phyloP scores from a whole-genome alignment of 331 rosid species.

The Spiraea crenata region DNA sequence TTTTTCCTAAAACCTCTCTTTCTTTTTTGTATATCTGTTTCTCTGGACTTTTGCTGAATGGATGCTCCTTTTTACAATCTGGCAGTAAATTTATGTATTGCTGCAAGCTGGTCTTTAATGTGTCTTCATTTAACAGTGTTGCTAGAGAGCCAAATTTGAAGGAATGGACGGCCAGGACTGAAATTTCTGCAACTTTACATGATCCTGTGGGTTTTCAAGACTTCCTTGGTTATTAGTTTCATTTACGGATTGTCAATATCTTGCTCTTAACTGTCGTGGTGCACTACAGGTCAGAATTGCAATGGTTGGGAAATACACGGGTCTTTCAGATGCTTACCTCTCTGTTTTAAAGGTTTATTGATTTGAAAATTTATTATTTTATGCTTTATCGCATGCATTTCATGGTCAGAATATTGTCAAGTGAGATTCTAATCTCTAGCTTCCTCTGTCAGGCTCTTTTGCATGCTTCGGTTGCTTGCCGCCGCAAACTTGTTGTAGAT shows the following conservation, averaged over 20 bases:
- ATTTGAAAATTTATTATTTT: neutral
- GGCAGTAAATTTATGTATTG: conserved; percentile 5
- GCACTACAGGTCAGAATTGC: conserved; percentile 82
- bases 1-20: conserved; percentile 34
- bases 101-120: conserved; percentile 5
- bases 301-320: conserved; percentile 96
- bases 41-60: conserved; percentile 7
- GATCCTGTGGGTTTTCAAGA: conserved; percentile 53
- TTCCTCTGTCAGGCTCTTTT: conserved; percentile 66
- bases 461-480: conserved; percentile 74
- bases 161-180: conserved; percentile 87
- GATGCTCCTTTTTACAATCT: conserved; percentile 8
- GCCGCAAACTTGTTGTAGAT: conserved; percentile 69
- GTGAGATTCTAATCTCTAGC: conserved; percentile 21
- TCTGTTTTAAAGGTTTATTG: conserved; percentile 75
- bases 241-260: conserved; percentile 17
- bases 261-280: conserved; percentile 10
- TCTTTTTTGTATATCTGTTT: conserved; percentile 6
- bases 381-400: neutral
- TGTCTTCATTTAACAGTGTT: conserved; percentile 46
- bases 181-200: conserved; percentile 51
- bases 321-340: conserved; percentile 94
- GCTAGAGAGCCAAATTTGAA: conserved; percentile 62
- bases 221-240: conserved; percentile 11
- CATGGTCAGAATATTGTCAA: neutral